These are phyloP conservation scores for Kodamaea neixiangensis DNA, from an alignment of 805 yeast species.

Conservation along the genomic window DNA sequence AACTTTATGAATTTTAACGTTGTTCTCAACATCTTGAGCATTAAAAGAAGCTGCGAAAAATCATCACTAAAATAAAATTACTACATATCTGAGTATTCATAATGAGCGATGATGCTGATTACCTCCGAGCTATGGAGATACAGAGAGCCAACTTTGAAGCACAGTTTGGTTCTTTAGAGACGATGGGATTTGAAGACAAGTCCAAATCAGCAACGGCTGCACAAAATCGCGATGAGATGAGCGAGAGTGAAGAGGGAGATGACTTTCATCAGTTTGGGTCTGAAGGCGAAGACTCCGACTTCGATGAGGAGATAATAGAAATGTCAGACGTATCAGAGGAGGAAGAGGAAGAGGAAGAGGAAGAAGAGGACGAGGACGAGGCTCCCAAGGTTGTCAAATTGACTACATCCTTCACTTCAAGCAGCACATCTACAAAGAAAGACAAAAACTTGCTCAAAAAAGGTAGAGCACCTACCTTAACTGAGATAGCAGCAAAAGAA, in stretches of 20 bases:
- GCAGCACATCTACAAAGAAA: conserved; percentile 37
- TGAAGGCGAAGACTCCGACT: conserved; percentile 18
- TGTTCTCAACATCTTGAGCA: background rate
- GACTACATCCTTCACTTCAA: conserved; percentile 34
- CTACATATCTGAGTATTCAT: background rate
- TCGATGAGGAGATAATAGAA: conserved; percentile 9
- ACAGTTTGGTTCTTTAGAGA: conserved; percentile 61
- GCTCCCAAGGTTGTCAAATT: conserved; percentile 53
- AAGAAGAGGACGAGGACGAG: conserved; percentile 11
- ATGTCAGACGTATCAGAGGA: conserved; percentile 13
- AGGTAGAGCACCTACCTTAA: conserved; percentile 60
- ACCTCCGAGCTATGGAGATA: conserved; percentile 43
- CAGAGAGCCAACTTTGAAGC: conserved; percentile 63
- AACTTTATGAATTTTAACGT: no score
- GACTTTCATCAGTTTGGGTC: conserved; percentile 18
- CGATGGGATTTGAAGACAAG: conserved; percentile 52
- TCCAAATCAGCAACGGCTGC: conserved; percentile 20
- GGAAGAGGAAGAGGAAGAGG: conserved; percentile 10
- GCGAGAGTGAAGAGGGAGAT: conserved; percentile 18
- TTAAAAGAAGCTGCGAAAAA: background rate
- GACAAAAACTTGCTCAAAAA: conserved; percentile 56
- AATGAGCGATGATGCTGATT: conserved; percentile 31
- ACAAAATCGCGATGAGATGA: conserved; percentile 3
- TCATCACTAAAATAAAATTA: background rate
- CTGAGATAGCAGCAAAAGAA: conserved; percentile 30